These are phyloP conservation scores for Herpetomonas samuelpessoai DNA, from an alignment of 208 protist genomes.

Conservation along the genomic window DNA sequence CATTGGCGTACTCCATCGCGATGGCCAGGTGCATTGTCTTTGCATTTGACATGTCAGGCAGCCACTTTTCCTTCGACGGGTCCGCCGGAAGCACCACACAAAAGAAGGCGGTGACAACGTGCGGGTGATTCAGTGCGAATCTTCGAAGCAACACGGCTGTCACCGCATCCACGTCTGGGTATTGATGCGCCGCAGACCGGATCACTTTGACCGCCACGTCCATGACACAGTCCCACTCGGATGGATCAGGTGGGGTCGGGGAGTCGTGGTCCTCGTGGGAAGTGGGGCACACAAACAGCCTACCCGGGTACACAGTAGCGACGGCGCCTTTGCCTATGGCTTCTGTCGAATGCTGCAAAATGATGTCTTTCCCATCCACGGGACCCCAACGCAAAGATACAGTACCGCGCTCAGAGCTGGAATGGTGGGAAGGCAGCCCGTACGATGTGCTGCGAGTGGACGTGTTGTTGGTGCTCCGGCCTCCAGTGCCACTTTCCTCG, in stretches of 20 bases:
- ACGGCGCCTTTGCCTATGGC: constrained; percentile 16
- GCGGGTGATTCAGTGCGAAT: neutral
- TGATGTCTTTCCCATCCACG: constrained; percentile 3
- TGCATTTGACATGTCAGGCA: constrained; percentile 1
- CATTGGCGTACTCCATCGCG: constrained; percentile 3
- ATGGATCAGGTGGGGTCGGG: no score
- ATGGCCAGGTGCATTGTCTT: neutral
- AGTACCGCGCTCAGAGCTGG: neutral
- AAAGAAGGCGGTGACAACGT: constrained; percentile 2
- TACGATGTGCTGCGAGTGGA: no score
- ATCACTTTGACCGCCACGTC: constrained; percentile 8
- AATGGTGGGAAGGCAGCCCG: no score
- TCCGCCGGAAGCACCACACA: neutral
- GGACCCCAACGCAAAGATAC: neutral
- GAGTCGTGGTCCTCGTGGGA: constrained; percentile 6
- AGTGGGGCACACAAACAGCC: neutral
- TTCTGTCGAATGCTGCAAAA: constrained; percentile 10
- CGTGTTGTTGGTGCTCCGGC: no score
- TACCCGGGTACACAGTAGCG: constrained; percentile 18
- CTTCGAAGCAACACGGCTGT: neutral
- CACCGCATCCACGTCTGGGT: neutral
- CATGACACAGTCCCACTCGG: constrained; percentile 9
- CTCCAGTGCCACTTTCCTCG: no score
- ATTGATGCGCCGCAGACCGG: no score
- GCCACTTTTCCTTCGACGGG: neutral